A percentile compares a stretch with the other conserved stretches of the same genome.
Evolutionary conservation across 805 yeast genomes (phyloP).

Genomic region (Yamadazyma insecticola): DNA sequence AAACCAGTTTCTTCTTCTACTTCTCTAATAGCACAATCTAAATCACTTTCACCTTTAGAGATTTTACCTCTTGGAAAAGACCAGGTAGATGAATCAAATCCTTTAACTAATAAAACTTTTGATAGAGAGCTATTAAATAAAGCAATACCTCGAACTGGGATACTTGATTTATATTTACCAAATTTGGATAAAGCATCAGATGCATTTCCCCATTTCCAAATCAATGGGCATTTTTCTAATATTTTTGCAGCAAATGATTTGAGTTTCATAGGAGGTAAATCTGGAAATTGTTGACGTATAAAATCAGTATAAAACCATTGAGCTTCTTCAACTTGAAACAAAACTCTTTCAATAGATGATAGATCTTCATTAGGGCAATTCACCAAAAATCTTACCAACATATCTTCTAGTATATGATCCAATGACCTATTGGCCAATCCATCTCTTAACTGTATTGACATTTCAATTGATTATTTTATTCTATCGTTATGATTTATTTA

Average conservation of each 20-base stretch:
- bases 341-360: slow-evolving; percentile 70
- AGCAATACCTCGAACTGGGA: slow-evolving; percentile 97
- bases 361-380: slow-evolving; percentile 92
- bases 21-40: slow-evolving; percentile 87
- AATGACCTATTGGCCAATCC: slow-evolving; percentile 60
- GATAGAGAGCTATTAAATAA: slow-evolving; percentile 66
- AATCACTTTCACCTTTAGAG: slow-evolving; percentile 86
- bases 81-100: slow-evolving; percentile 78
- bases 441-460: slow-evolving; percentile 57
- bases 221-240: slow-evolving; percentile 63
- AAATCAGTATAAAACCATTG: slow-evolving; percentile 96
- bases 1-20: slow-evolving; percentile 92
- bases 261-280: slow-evolving; percentile 73
- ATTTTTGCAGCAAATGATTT: slow-evolving; percentile 68
- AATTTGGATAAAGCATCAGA: slow-evolving; percentile 74
- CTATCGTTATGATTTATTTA: too few relatives aligned
- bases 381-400: slow-evolving; percentile 82
- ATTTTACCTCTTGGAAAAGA: slow-evolving; percentile 97
- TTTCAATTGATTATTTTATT: slow-evolving; percentile 13
- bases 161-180: slow-evolving; percentile 78
- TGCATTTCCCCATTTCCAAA: slow-evolving; percentile 85
- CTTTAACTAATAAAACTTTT: slow-evolving; percentile 76
- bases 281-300: slow-evolving; percentile 64
- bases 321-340: slow-evolving; percentile 96
- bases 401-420: slow-evolving; percentile 76